Conservation (phyloP, 768 basidiomycete genomes). For the Suillus placidus region DNA sequence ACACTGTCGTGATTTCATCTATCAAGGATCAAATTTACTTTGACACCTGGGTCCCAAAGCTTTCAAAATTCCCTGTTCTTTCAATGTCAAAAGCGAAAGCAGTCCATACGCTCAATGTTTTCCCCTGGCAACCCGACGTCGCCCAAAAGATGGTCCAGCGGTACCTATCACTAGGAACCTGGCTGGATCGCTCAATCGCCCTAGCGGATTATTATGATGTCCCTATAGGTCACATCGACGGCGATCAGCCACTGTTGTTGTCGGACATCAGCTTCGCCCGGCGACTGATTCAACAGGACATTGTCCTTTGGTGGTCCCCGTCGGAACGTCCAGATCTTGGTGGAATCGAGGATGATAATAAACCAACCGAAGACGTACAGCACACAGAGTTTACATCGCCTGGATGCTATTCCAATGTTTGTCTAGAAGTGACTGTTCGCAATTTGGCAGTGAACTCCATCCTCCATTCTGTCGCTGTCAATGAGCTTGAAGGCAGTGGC, state of each 20-base stretch:
- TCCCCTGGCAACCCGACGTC: slow-evolving; percentile 88
- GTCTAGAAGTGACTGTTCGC: slow-evolving; percentile 84
- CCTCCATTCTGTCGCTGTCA: slow-evolving; percentile 90
- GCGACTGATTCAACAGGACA: slow-evolving; percentile 82
- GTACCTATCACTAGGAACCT: slow-evolving; percentile 75
- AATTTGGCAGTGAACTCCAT: slow-evolving; percentile 95
- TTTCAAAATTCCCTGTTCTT: slow-evolving; percentile 84
- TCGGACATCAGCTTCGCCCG: slow-evolving; percentile 93
- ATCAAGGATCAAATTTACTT: slow-evolving; percentile 83
- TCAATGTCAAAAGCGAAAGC: slow-evolving; percentile 81
- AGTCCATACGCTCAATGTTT: slow-evolving; percentile 75
- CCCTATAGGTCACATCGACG: slow-evolving; percentile 89
- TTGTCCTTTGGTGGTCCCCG: slow-evolving; percentile 96
- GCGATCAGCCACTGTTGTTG: slow-evolving; percentile 85
- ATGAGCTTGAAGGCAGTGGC: slow-evolving; percentile 95
- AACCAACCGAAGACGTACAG: slow-evolving; percentile 74
- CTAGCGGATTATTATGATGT: slow-evolving; percentile 92
- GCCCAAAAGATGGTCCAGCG: slow-evolving; percentile 82
- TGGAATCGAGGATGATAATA: slow-evolving; percentile 85
- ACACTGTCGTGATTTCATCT: slow-evolving; percentile 83
- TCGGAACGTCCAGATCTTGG: slow-evolving; percentile 89
- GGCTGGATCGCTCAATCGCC: slow-evolving; percentile 78
- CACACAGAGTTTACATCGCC: slow-evolving; percentile 83
- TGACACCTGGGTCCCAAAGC: slow-evolving; percentile 67
- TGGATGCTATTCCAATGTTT: slow-evolving; percentile 92